Conservation (phyloP, 371 early-diverging fungal species). For the Nematocida minor region DNA sequence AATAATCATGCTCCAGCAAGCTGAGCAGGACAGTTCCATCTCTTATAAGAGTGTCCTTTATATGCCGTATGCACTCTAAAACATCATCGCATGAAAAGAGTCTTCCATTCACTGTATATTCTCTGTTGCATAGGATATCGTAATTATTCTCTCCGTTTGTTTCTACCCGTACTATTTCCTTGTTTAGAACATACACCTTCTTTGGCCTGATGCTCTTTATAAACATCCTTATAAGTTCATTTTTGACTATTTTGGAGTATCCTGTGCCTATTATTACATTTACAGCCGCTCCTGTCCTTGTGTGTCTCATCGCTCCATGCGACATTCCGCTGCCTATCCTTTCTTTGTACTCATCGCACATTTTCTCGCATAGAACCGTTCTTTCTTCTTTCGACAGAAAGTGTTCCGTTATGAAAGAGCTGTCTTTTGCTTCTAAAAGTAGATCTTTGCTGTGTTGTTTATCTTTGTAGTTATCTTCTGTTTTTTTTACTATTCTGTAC, state of each 20-base stretch:
- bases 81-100: not conserved
- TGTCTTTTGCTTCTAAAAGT: not conserved
- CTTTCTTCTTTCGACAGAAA: not conserved
- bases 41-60: not conserved
- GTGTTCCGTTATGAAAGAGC: not conserved
- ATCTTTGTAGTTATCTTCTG: not conserved
- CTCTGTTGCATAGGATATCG: too few relatives aligned
- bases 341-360: not conserved
- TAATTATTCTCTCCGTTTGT: too few relatives aligned
- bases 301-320: not conserved
- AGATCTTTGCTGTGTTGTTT: not conserved
- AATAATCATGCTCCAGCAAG: conserved; percentile 1
- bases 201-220: not conserved
- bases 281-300: not conserved
- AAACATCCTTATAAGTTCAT: conserved; percentile 15
- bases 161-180: not conserved
- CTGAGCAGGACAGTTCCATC: not conserved
- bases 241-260: not conserved
- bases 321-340: not conserved
- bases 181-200: not conserved
- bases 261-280: not conserved
- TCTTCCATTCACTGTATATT: too few relatives aligned
- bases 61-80: not conserved
- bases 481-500: not conserved
- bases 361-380: not conserved